Conservation (phyloP, 257 asterid species). For the Solanum pinnatisectum region DNA sequence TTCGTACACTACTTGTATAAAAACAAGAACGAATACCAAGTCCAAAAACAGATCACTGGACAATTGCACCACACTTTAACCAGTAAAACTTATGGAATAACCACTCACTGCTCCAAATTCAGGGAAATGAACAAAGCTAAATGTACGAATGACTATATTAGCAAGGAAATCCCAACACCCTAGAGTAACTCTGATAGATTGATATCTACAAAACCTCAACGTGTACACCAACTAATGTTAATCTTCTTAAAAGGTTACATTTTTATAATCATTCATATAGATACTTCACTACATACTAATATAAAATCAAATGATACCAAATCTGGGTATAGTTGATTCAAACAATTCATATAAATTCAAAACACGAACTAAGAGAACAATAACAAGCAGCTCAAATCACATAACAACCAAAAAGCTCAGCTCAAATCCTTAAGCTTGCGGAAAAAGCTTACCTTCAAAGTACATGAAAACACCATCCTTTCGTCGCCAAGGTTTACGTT, state of each 20-base stretch:
- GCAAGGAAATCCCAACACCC: background rate
- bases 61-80: background rate
- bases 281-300: background rate
- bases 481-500: conserved; percentile 55
- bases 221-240: background rate
- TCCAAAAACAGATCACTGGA: background rate
- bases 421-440: background rate
- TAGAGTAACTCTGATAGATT: background rate
- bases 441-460: conserved; percentile 28
- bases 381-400: background rate
- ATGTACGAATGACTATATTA: background rate
- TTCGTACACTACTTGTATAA: background rate
- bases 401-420: background rate
- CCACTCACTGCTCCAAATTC: background rate
- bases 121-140: background rate
- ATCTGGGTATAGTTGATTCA: background rate
- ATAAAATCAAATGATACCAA: background rate
- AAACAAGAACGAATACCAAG: background rate
- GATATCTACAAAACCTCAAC: background rate
- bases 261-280: background rate
- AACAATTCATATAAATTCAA: background rate
- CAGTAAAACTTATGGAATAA: background rate
- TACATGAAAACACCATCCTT: conserved; percentile 64
- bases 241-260: background rate
- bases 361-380: background rate